Conservation (phyloP, 2,329 filamentous ascomycete species). For the Xylaria sp. region DNA sequence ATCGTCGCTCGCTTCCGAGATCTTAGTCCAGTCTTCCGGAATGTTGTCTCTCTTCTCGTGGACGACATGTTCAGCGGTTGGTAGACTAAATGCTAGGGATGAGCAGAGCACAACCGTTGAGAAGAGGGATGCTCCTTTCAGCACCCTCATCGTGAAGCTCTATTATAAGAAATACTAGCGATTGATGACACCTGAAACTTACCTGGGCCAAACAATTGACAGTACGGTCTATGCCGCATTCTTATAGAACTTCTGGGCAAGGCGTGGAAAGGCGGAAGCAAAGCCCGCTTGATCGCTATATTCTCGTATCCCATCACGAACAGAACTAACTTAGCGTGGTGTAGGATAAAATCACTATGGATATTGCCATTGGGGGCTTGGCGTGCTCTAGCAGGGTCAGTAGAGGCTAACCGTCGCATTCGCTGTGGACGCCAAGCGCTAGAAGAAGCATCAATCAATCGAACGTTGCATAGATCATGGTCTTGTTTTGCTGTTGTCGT, state of each 20-base stretch:
- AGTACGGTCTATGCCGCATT: neutral
- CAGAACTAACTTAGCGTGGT: neutral
- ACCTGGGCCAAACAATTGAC: neutral
- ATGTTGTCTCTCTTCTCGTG: constrained; percentile 23
- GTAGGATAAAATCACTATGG: neutral
- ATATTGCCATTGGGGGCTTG: neutral
- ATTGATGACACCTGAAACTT: neutral
- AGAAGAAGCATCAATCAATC: neutral
- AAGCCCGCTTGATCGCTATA: neutral
- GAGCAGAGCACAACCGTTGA: constrained; percentile 8
- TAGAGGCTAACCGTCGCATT: neutral
- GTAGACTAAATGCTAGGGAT: constrained; percentile 13
- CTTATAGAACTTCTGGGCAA: neutral
- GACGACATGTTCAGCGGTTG: constrained; percentile 18
- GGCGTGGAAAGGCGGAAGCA: constrained; percentile 8
- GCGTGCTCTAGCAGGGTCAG: neutral
- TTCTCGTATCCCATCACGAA: constrained; percentile 17
- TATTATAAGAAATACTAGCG: neutral
- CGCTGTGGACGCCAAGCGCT: neutral
- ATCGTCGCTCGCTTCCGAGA: constrained; percentile 1
- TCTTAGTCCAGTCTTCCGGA: constrained; percentile 22
- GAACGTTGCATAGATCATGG: too few species aligned
- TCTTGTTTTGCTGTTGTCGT: neutral
- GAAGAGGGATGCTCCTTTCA: constrained; percentile 1
- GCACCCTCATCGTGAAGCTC: constrained; percentile 4